phyloP scores from a whole-genome alignment of 1,139 yeast species.

The Debaryomyces fabryi region DNA sequence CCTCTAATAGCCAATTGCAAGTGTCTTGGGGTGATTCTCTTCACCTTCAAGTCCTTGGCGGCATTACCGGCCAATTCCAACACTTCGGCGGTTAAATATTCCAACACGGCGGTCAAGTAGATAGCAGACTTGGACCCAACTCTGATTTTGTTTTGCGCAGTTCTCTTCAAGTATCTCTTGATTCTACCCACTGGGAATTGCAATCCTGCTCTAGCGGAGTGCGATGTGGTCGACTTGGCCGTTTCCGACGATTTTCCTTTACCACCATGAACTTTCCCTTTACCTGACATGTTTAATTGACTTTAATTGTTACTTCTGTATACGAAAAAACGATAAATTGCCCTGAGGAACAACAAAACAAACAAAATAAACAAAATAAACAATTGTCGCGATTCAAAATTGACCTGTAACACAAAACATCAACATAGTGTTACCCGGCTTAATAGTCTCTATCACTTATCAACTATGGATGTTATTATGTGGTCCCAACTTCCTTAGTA shows the following conservation, averaged over 20 bases:
- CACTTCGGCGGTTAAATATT: slow-evolving; percentile 96
- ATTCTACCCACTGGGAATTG: slow-evolving; percentile 99
- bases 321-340: slow-evolving; percentile 8
- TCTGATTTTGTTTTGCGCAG: slow-evolving; percentile 90
- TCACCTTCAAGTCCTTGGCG: slow-evolving; percentile 96
- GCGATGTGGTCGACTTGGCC: slow-evolving; percentile 72
- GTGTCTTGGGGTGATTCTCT: slow-evolving; percentile 99
- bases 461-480: slow-evolving; percentile 45
- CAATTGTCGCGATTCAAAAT: slow-evolving; percentile 6
- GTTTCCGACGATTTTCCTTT: slow-evolving; percentile 86
- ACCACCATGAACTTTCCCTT: slow-evolving; percentile 96
- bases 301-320: neutral
- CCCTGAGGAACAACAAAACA: slow-evolving; percentile 8
- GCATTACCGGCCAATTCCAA: slow-evolving; percentile 99
- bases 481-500: slow-evolving; percentile 49
- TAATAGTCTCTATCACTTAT: neutral
- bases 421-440: slow-evolving; percentile 14
- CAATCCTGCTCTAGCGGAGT: slow-evolving; percentile 95
- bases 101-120: slow-evolving; percentile 94
- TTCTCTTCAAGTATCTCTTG: slow-evolving; percentile 89
- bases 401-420: slow-evolving; percentile 1
- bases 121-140: slow-evolving; percentile 98
- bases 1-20: slow-evolving; percentile 98
- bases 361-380: slow-evolving; percentile 7
- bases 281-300: slow-evolving; percentile 61